phyloP scores from a whole-genome alignment of 345 rosid species.

The Dovyalis caffra region DNA sequence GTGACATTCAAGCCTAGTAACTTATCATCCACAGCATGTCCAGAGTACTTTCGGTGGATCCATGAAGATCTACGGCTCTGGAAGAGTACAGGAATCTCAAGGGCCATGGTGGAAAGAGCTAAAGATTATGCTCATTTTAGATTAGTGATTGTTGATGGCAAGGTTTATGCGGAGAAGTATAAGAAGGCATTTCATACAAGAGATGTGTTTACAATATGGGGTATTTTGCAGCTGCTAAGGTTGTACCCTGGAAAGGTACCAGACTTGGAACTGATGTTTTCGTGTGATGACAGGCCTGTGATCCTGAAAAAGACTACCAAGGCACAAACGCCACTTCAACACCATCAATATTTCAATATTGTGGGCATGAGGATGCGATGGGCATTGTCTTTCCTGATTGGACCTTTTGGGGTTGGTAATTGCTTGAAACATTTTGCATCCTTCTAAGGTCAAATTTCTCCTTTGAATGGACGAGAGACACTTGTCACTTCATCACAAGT shows the following conservation, averaged over 20 bases:
- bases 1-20: neutral
- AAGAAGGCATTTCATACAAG: conserved; percentile 60
- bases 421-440: neutral
- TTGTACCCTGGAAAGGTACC: conserved; percentile 78
- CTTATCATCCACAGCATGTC: conserved; percentile 39
- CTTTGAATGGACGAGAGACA: no score
- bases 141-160: conserved; percentile 52
- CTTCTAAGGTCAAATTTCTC: no score
- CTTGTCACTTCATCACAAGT: no score
- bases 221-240: conserved; percentile 70
- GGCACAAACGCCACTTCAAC: conserved; percentile 49
- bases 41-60: conserved; percentile 91
- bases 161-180: conserved; percentile 52
- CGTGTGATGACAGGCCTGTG: conserved; percentile 79
- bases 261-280: conserved; percentile 82
- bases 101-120: conserved; percentile 61
- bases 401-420: conserved; percentile 96
- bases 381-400: conserved; percentile 84
- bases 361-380: conserved; percentile 48
- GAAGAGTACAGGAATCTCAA: conserved; percentile 65
- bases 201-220: conserved; percentile 82
- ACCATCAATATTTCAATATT: conserved; percentile 72
- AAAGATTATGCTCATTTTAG: conserved; percentile 57
- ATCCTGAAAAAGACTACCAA: conserved; percentile 18
- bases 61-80: conserved; percentile 89